Evolutionary conservation across 1,284 basidiomycete species (phyloP).

Genomic region (Cryptococcus sp.): DNA sequence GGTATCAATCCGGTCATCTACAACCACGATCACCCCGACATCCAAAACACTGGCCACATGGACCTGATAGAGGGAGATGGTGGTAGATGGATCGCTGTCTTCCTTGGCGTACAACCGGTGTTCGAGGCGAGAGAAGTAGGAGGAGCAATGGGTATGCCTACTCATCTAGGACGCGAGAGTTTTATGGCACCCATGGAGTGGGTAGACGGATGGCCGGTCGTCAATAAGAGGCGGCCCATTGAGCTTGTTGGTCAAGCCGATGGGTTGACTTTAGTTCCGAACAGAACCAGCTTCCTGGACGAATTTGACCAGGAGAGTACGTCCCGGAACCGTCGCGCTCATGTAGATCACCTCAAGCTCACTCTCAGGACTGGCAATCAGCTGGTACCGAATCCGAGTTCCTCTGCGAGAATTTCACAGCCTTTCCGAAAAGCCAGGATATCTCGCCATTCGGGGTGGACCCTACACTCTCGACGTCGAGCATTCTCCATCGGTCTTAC

Average conservation of each 20-base stretch:
- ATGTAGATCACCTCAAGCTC: background rate
- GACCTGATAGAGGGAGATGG: constrained; percentile 13
- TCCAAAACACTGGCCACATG: constrained; percentile 20
- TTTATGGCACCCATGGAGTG: constrained; percentile 22
- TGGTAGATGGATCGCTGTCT: constrained; percentile 18
- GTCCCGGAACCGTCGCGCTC: background rate
- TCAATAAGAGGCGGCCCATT: constrained; percentile 17
- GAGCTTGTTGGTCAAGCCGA: constrained; percentile 9
- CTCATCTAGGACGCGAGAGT: constrained; percentile 20
- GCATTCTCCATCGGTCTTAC: constrained; percentile 11
- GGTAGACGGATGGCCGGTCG: constrained; percentile 22
- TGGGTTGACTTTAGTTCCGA: constrained; percentile 5
- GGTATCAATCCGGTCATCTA: constrained; percentile 17
- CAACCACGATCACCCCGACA: constrained; percentile 15
- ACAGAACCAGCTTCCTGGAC: constrained; percentile 4
- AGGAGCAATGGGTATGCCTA: background rate
- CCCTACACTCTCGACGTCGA: constrained; percentile 10
- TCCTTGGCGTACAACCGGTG: constrained; percentile 14
- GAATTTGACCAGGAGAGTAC: constrained; percentile 10
- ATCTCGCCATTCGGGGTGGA: constrained; percentile 1
- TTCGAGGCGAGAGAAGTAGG: background rate
- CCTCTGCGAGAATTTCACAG: constrained; percentile 1
- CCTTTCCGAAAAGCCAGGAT: background rate
- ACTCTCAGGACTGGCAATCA: constrained; percentile 6
- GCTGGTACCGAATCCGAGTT: constrained; percentile 6